Percentiles rank a stretch among this genome's conserved stretches.
These are phyloP conservation scores for Coccomyxa sp. DNA, from an alignment of 139 green algal species.

Conservation along the genomic window DNA sequence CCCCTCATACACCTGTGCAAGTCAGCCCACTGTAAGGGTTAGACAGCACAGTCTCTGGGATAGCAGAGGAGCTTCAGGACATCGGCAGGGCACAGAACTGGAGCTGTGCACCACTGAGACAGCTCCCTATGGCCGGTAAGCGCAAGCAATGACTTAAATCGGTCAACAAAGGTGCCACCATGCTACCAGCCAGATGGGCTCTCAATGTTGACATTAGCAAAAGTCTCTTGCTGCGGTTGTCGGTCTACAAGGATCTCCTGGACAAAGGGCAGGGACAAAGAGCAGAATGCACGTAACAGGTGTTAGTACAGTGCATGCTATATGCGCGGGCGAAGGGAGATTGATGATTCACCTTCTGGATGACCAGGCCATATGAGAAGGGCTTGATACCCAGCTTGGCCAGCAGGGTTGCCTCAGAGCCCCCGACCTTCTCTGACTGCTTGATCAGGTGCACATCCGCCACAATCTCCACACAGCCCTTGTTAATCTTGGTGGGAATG, in stretches of 20 bases:
- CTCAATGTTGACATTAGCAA: no score
- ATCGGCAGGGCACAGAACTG: neutral
- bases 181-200: neutral
- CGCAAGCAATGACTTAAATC: no score
- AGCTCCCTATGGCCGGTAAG: no score
- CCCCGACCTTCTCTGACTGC: slow-evolving; percentile 75
- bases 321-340: neutral
- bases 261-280: no score
- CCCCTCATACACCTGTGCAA: slow-evolving; percentile 79
- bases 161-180: neutral
- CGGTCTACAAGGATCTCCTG: no score
- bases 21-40: neutral
- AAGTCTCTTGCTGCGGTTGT: no score
- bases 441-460: slow-evolving; percentile 86
- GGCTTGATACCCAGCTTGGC: slow-evolving; percentile 98
- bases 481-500: slow-evolving; percentile 99
- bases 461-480: slow-evolving; percentile 96
- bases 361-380: slow-evolving; percentile 93
- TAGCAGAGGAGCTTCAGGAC: neutral
- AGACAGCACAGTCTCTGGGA: no score
- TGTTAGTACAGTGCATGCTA: no score
- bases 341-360: slow-evolving; percentile 19
- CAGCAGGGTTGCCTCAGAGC: slow-evolving; percentile 97
- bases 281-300: no score
- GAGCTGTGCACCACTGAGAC: neutral